phyloP scores from a whole-genome alignment of 2,329 filamentous ascomycete genomes.

The Dendrostoma leiphaemia region DNA sequence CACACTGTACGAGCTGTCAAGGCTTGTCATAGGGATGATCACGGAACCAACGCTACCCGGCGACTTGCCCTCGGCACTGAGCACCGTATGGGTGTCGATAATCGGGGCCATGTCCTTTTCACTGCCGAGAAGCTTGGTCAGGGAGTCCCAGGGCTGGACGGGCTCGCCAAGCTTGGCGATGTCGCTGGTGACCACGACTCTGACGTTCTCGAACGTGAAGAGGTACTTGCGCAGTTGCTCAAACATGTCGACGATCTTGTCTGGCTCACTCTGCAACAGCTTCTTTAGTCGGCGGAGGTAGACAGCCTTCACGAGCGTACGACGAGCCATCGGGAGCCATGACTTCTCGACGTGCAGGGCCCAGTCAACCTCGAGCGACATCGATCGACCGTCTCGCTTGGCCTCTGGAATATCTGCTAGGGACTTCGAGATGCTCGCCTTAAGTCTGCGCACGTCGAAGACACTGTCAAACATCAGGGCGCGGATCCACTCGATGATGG shows the following conservation, averaged over 20 bases:
- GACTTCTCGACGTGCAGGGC: slow-evolving; percentile 79
- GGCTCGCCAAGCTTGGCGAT: slow-evolving; percentile 71
- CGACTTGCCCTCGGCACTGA: slow-evolving; percentile 70
- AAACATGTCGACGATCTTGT: slow-evolving; percentile 73
- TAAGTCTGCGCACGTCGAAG: slow-evolving; percentile 70
- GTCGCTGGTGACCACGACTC: slow-evolving; percentile 80
- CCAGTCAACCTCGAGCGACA: slow-evolving; percentile 65
- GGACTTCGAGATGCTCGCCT: slow-evolving; percentile 71
- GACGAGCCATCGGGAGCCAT: slow-evolving; percentile 73
- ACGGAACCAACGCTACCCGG: slow-evolving; percentile 74
- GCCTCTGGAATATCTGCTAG: slow-evolving; percentile 88
- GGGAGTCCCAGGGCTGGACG: slow-evolving; percentile 73
- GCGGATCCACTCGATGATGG: slow-evolving; percentile 78
- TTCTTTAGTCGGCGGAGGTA: slow-evolving; percentile 85
- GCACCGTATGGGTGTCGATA: slow-evolving; percentile 65
- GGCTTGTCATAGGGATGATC: slow-evolving; percentile 84
- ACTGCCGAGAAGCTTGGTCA: slow-evolving; percentile 47
- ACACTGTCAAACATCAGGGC: slow-evolving; percentile 85
- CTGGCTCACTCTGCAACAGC: slow-evolving; percentile 73
- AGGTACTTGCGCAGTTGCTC: slow-evolving; percentile 72
- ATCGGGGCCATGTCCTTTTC: slow-evolving; percentile 66
- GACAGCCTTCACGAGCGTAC: slow-evolving; percentile 79
- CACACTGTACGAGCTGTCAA: slow-evolving; percentile 88
- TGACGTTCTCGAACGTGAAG: slow-evolving; percentile 82
- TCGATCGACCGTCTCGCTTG: slow-evolving; percentile 78